Base-by-base conservation (phyloP, 805 yeast species). In the Kodamaea neixiangensis region DNA sequence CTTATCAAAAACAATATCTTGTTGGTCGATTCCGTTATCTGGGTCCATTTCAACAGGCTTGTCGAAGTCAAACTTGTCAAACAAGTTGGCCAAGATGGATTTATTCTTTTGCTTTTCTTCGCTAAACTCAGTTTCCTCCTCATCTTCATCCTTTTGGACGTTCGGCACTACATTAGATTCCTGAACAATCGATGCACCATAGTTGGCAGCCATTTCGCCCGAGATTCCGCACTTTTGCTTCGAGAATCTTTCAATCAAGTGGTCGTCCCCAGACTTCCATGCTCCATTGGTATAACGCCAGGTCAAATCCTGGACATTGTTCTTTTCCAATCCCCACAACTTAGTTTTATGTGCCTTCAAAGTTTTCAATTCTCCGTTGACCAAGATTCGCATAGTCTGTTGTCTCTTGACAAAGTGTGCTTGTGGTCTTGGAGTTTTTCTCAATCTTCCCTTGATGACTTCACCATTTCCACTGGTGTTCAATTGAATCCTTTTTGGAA, bases 301-400 rank as follows among this genome's bases (percentile, higher is more conserved):
- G 0, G 86, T 87, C 57, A 91, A 73, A 58, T 86, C 94, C 31
- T 78, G 76, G 2, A 77, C 64, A 2, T 77, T 72, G 55, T 81
- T 78, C 69, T 87, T 88, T 57, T 87, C 91, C 54, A 82, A 78
- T 2, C 98, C 98, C 99, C 99, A 93, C 38, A 94, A 76, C 64
- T 91, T 91, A 29, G 85, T 82, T 69, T 91, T 90, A 58, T 78
- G 79, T 57, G 85, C 73, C 58, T 80, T 81, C 50, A 87, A 68
- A 4, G 74, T 73, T 65, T 80, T 83, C 48, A 81, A 68, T 43
- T 68, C 78, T 5, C 85, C 89, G 59, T 79, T 82, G 52, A 80
- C 76, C 53, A 72, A 75, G 2, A 86, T 77, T 58, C 97, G 77
- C 55, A 89, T 74, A 0, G 96, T 85, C 55, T 85, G 79, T 47